Percentiles rank a stretch among this genome's conserved stretches.
Conservation (phyloP, 441 rosid genomes). For the Aquilaria agallochum region DNA sequence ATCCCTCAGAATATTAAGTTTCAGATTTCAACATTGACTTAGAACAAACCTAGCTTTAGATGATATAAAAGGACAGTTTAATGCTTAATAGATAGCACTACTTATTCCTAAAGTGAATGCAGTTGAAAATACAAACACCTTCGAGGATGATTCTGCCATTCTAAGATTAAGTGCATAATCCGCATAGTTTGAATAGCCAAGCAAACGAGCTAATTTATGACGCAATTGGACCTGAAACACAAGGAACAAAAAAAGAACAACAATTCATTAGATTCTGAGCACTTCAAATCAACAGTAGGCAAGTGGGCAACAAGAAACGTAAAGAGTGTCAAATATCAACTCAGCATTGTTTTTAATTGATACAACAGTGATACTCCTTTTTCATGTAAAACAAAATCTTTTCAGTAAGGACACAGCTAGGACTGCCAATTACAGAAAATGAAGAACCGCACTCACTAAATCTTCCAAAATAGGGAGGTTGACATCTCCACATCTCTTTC, state of each 20-base stretch:
- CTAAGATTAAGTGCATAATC: conserved; percentile 76
- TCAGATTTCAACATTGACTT: too few species aligned
- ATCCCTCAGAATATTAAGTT: too few species aligned
- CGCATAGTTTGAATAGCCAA: conserved; percentile 86
- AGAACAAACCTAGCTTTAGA: too few species aligned
- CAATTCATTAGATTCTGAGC: not conserved
- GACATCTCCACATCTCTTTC: conserved; percentile 80
- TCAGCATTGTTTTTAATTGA: too few species aligned
- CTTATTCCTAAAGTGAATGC: too few species aligned
- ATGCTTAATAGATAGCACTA: too few species aligned
- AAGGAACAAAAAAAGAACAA: conserved; percentile 16
- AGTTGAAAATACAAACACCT: conserved; percentile 39
- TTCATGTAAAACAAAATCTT: too few species aligned
- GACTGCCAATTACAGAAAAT: too few species aligned
- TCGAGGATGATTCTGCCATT: conserved; percentile 84
- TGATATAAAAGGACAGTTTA: too few species aligned
- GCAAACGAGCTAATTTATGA: conserved; percentile 76
- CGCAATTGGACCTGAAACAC: conserved; percentile 70
- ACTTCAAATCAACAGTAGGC: not conserved
- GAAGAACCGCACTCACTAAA: conserved; percentile 46
- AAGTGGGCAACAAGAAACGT: not conserved
- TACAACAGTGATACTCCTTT: too few species aligned
- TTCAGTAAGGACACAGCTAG: too few species aligned
- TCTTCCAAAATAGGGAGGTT: conserved; percentile 71
- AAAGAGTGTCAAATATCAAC: not conserved